Conservation (phyloP, 768 basidiomycete species). For the Lepiota subincarnata region DNA sequence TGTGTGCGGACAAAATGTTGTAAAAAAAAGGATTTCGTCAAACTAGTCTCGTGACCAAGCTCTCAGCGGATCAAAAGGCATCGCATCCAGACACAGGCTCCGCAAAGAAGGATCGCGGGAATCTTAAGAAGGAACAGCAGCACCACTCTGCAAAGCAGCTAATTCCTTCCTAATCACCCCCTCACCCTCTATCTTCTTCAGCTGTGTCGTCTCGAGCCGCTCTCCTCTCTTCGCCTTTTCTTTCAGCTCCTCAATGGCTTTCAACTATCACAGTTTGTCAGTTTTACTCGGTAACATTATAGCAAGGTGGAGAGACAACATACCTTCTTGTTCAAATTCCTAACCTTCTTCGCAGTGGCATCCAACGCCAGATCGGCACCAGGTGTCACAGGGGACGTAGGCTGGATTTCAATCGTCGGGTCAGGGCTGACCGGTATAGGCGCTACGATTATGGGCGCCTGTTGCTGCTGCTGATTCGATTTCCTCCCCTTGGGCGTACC, state of each 20-base stretch:
- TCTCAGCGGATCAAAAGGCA: too few species aligned
- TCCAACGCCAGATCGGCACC: conserved; percentile 61
- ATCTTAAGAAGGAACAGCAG: neutral
- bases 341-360: conserved; percentile 83
- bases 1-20: too few species aligned
- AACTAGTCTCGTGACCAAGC: neutral
- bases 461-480: conserved; percentile 12
- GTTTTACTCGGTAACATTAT: neutral
- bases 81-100: too few species aligned
- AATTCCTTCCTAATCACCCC: conserved; percentile 82
- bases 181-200: conserved; percentile 96
- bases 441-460: conserved; percentile 17
- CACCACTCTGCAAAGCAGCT: conserved; percentile 27
- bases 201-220: conserved; percentile 88
- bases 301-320: conserved; percentile 17
- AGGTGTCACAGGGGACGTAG: conserved; percentile 48
- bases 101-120: neutral
- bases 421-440: conserved; percentile 20
- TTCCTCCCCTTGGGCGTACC: conserved; percentile 15
- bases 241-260: conserved; percentile 98
- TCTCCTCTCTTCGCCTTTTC: conserved; percentile 88
- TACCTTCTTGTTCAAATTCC: conserved; percentile 96
- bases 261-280: conserved; percentile 52
- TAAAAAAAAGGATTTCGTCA: neutral
- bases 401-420: conserved; percentile 16